Base-by-base conservation (phyloP, 225 moss, liverwort and hornwort genomes). In the Takakia lepidozioides region DNA sequence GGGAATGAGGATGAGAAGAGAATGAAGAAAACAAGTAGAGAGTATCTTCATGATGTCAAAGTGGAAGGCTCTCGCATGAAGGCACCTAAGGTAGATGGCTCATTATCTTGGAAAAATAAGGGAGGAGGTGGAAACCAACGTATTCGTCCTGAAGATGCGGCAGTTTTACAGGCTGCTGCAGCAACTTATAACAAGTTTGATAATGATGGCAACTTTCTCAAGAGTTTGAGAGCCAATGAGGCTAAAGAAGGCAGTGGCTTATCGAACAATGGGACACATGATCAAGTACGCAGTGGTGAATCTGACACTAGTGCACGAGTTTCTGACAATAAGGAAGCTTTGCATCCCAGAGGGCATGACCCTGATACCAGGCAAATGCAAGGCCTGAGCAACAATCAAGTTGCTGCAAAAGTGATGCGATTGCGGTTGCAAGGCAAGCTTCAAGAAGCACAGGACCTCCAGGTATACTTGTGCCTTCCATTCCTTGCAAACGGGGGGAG, bases 381-480 rank as follows among this genome's bases (percentile, higher is more conserved):
- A 56, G 62, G 58, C 25, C 49, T 76, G n/a, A 75, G 72, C 46
- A 86, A 69, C 23, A 93, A 93, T 55, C 93, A 93, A 56, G 71
- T 89, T 69, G 88, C 86, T 32, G 93, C 93, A 0, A 93, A 89
- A 59, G 86, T 86, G 50, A 83, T 93, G 86, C 73, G 86, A 46
- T 63, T 93, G 61, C 81, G 88, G 9, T 63, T 93, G 32, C 71
- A 73, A 52, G 89, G 89, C 48, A 93, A 89, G 49, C 60, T 68
- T 25, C 78, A 81, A 57, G 93, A 93, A 63, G 93, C 88, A 55
- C 86, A 93, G 4, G 89, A 83, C 43, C 76, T 89, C 21, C 66
- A 74, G 88, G 93, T 93, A 76, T 32, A n/a, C n/a, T n/a, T n/a
- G n/a, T n/a, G n/a, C n/a, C n/a, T n/a, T n/a, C n/a, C n/a, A n/a